Evolutionary conservation across 2,329 filamentous ascomycete species (phyloP).

Genomic region (Cercospora sp.): DNA sequence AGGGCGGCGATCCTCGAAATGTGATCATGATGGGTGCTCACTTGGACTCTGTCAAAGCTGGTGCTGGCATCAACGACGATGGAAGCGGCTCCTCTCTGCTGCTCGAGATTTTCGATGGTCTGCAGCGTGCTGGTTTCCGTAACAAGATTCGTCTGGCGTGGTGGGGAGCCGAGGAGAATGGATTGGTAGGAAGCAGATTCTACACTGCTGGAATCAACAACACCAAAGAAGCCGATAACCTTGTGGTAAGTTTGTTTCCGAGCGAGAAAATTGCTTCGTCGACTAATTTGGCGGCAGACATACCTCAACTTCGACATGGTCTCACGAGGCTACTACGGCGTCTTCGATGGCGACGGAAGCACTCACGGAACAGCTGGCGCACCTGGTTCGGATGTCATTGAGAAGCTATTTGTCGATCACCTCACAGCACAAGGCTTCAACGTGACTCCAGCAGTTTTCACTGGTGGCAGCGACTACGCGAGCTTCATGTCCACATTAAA

Average conservation of each 20-base stretch:
- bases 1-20: constrained; percentile 37
- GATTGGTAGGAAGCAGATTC: constrained; percentile 60
- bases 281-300: constrained; percentile 52
- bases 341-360: constrained; percentile 45
- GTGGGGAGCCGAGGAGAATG: constrained; percentile 63
- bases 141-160: constrained; percentile 68
- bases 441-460: constrained; percentile 26
- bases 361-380: constrained; percentile 19
- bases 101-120: constrained; percentile 59
- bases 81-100: constrained; percentile 66
- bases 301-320: constrained; percentile 38
- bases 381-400: constrained; percentile 24
- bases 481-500: constrained; percentile 25
- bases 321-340: constrained; percentile 7
- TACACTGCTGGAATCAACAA: constrained; percentile 49
- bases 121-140: constrained; percentile 71
- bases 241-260: constrained; percentile 66
- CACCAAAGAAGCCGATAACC: constrained; percentile 58
- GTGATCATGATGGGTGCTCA: constrained; percentile 39
- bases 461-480: constrained; percentile 27
- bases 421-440: constrained; percentile 24
- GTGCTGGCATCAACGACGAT: constrained; percentile 76
- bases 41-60: constrained; percentile 49
- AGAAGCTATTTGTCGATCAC: constrained; percentile 25
- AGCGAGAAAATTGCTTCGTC: not conserved